Percentiles rank a stretch among this genome's conserved stretches.
phyloP scores from a whole-genome alignment of 2,329 filamentous ascomycete genomes.

The Cordyceps farinosa region DNA sequence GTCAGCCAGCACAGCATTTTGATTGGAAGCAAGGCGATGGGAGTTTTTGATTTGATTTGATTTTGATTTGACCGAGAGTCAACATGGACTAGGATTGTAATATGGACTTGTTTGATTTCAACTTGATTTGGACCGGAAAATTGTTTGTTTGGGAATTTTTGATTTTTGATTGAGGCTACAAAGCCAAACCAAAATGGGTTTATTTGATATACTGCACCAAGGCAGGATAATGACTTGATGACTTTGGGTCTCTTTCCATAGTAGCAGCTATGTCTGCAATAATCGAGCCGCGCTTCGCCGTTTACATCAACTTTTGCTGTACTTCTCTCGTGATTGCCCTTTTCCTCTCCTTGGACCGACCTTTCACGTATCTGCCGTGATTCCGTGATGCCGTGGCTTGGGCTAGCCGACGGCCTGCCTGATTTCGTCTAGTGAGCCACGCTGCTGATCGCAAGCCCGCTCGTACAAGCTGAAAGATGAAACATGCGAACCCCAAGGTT shows the following conservation, averaged over 20 bases:
- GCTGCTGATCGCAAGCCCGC: not conserved
- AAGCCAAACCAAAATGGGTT: constrained; percentile 13
- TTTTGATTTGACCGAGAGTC: constrained; percentile 13
- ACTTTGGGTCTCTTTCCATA: constrained; percentile 5
- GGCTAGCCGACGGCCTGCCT: not conserved
- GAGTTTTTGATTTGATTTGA: constrained; percentile 15
- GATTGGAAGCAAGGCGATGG: constrained; percentile 17
- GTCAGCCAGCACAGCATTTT: constrained; percentile 16
- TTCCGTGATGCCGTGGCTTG: not conserved
- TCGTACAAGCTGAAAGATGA: not conserved
- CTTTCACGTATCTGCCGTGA: not conserved
- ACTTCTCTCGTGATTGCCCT: not conserved
- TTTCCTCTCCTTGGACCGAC: not conserved
- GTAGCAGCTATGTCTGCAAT: constrained; percentile 15
- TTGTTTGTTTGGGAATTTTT: constrained; percentile 2
- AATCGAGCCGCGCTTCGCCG: constrained; percentile 9
- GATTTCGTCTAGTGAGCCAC: not conserved
- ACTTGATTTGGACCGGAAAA: constrained; percentile 6
- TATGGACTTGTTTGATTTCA: constrained; percentile 1
- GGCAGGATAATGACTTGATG: constrained; percentile 10
- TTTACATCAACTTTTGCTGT: not conserved
- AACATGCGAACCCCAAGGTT: not conserved
- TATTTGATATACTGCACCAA: constrained; percentile 9
- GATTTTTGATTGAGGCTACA: constrained; percentile 11
- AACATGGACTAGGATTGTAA: constrained; percentile 11